Base-by-base conservation (phyloP, 805 yeast species). In the Sungouiozyma intestinalis region DNA sequence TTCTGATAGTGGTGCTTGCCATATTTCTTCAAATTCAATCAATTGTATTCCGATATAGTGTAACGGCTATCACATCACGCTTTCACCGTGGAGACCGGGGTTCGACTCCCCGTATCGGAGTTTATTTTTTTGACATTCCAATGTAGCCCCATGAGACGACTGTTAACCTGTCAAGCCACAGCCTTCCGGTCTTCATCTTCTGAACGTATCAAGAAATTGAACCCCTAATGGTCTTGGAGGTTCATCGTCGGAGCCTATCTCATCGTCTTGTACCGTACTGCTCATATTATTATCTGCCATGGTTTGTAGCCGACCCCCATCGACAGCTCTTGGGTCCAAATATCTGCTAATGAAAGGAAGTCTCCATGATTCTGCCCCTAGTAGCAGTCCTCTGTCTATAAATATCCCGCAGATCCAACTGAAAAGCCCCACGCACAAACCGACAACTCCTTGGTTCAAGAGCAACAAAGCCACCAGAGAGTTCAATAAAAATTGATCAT, bases 191-290 rank as follows among this genome's bases (percentile, higher is more conserved):
- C 6, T 33, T 55, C 51, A 70, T 24, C 69, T 62, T 53, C 81
- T 66, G 49, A 79, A 77, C 0, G 80, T 73, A 55, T 77, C 80
- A 18, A 79, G 57, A 42, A 79, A 68, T 50, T 77, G 84, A 17
- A 73, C 67, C 2, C 81, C 77, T 31, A 79, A 59, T 0, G 84
- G 75, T 40, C 85, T 60, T 11, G 70, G 74, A 0, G 84, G 84
- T 15, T 78, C 77, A 44, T 75, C 82, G 16, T 67, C 3, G 16
- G 17, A 24, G 13, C 34, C 16, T 14, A 16, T 4, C 8, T 32
- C 24, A 13, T 3, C 21, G 15, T 35, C 41, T 39, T 33, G 31
- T 19, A 6, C 20, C 16, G 3, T 7, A 32, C 27, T 35, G 14
- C 44, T 58, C 20, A 35, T 35, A 24, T 33, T 40, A 18, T 36